These are phyloP conservation scores for Pseudogymnoascus destructans DNA, from an alignment of 2,329 filamentous ascomycete species.

Conservation along the genomic window DNA sequence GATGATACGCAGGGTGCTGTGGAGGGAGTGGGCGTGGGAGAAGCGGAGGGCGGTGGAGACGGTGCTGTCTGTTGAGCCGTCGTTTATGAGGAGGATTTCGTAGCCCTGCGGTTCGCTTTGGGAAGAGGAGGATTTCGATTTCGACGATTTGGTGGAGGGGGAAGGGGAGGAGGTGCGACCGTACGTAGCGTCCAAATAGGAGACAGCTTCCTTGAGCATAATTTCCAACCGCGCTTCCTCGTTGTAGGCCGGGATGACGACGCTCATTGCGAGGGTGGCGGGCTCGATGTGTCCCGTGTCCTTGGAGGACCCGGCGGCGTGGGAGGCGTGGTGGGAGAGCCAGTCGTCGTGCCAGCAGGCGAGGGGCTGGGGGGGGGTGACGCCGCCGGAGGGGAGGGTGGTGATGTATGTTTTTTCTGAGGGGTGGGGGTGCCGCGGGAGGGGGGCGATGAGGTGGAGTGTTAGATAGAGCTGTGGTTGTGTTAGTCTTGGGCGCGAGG, in stretches of 20 bases:
- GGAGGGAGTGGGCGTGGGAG: slow-evolving; percentile 56
- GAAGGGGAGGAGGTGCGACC: slow-evolving; percentile 33
- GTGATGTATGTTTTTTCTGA: slow-evolving; percentile 83
- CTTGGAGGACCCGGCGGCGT: slow-evolving; percentile 27
- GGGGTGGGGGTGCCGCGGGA: slow-evolving; percentile 57
- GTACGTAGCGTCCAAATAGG: slow-evolving; percentile 68
- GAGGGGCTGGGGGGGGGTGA: slow-evolving; percentile 41
- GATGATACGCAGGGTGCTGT: slow-evolving; percentile 71
- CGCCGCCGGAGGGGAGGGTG: slow-evolving; percentile 49
- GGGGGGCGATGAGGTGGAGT: slow-evolving; percentile 65
- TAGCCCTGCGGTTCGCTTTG: slow-evolving; percentile 47
- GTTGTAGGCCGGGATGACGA: slow-evolving; percentile 93
- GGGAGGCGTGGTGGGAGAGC: slow-evolving; percentile 45
- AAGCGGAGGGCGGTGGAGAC: slow-evolving; percentile 70
- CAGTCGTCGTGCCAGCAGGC: slow-evolving; percentile 82
- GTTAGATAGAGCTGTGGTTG: slow-evolving; percentile 46
- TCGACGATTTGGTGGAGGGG: slow-evolving; percentile 14
- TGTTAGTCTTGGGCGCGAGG: slow-evolving; percentile 8
- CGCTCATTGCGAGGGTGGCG: slow-evolving; percentile 72
- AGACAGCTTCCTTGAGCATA: slow-evolving; percentile 83
- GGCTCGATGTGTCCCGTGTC: slow-evolving; percentile 50
- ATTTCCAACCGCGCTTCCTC: slow-evolving; percentile 71
- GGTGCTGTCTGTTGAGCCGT: slow-evolving; percentile 76
- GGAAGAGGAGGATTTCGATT: neutral
- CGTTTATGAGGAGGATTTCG: slow-evolving; percentile 86